Percentiles rank a stretch among this genome's conserved stretches.
Evolutionary conservation across 1,284 basidiomycete species (phyloP).

Genomic region (Ustilago tritici): DNA sequence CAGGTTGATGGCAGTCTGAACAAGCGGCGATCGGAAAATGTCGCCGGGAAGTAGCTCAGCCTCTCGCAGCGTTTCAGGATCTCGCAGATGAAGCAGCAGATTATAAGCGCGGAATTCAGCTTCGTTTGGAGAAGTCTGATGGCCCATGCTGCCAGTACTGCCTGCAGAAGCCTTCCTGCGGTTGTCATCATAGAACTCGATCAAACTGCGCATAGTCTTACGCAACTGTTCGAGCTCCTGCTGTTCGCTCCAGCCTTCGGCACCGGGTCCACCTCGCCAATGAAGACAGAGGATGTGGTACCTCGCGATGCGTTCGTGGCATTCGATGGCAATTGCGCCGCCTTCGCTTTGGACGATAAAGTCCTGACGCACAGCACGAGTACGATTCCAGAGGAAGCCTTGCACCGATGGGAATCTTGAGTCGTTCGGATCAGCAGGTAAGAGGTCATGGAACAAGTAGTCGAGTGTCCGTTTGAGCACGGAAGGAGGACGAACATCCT

Average conservation of each 20-base stretch:
- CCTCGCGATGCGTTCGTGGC: conserved; percentile 90
- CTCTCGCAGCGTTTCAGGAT: conserved; percentile 80
- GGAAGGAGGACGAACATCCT: conserved; percentile 87
- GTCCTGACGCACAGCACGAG: conserved; percentile 89
- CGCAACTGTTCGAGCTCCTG: conserved; percentile 89
- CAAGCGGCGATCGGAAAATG: conserved; percentile 80
- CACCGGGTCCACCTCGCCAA: conserved; percentile 70
- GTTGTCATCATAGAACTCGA: conserved; percentile 89
- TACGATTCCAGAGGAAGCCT: conserved; percentile 91
- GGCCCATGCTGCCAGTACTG: conserved; percentile 72
- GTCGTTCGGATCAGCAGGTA: conserved; percentile 73
- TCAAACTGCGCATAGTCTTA: conserved; percentile 88
- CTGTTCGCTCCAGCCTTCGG: conserved; percentile 78
- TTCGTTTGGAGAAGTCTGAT: conserved; percentile 80
- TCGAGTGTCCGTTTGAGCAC: conserved; percentile 87
- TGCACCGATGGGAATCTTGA: conserved; percentile 78
- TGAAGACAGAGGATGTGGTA: conserved; percentile 92
- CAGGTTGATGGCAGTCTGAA: conserved; percentile 84
- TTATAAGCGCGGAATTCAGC: conserved; percentile 97
- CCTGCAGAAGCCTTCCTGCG: conserved; percentile 26
- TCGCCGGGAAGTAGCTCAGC: conserved; percentile 79
- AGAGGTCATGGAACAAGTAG: conserved; percentile 87
- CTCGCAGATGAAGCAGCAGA: conserved; percentile 87
- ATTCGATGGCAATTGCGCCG: conserved; percentile 83
- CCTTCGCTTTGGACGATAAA: conserved; percentile 92